These are phyloP conservation scores for Aspergillus phoenicis DNA, from an alignment of 2,329 filamentous ascomycete species.

Conservation along the genomic window DNA sequence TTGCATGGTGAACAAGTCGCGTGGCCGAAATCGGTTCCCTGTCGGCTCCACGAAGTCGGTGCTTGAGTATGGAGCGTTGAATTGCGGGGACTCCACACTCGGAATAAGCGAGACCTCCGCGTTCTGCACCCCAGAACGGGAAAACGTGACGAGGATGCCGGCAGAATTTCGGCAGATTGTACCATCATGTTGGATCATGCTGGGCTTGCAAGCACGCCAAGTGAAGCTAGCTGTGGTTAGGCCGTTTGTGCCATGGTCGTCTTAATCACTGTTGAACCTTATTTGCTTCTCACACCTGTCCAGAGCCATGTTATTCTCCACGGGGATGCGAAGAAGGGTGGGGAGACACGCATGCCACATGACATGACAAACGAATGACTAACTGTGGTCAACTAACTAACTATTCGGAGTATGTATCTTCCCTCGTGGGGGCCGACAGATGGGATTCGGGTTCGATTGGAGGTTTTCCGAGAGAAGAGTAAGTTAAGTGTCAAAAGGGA, in stretches of 20 bases:
- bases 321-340: neutral
- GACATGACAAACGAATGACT: neutral
- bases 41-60: neutral
- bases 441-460: too few relatives aligned
- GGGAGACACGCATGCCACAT: neutral
- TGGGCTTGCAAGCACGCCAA: neutral
- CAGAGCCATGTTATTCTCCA: neutral
- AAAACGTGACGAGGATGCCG: neutral
- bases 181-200: neutral
- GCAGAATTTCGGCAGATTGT: neutral
- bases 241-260: neutral
- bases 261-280: neutral
- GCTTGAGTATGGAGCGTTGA: neutral
- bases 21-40: neutral
- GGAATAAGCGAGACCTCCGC: neutral
- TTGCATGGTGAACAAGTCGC: neutral
- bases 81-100: slow-evolving; percentile 3
- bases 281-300: neutral
- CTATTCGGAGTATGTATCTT: too few relatives aligned
- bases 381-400: too few relatives aligned
- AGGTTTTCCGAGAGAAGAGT: too few relatives aligned
- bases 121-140: neutral
- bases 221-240: neutral
- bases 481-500: too few relatives aligned
- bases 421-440: too few relatives aligned